Evolutionary conservation across 1,284 basidiomycete species (phyloP).

Genomic region (Cutaneotrichosporon dermatis): DNA sequence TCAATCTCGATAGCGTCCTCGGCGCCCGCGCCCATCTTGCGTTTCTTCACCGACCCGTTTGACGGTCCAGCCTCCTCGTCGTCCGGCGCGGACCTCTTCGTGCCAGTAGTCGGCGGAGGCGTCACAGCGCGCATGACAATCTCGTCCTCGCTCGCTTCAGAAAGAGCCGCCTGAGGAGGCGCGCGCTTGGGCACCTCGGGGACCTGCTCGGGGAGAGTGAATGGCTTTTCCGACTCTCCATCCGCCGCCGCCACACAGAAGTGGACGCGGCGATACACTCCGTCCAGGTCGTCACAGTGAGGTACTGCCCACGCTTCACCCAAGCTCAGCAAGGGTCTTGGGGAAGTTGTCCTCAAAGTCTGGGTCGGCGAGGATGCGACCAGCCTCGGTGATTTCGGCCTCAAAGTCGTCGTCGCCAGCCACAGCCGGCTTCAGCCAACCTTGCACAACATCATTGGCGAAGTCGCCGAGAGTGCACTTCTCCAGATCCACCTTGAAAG

Average conservation of each 20-base stretch:
- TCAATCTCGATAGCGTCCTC: slow-evolving; percentile 29
- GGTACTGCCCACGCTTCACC: slow-evolving; percentile 58
- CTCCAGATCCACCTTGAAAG: slow-evolving; percentile 64
- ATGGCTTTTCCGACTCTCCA: neutral
- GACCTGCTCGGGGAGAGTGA: slow-evolving; percentile 10
- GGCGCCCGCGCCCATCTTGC: slow-evolving; percentile 36
- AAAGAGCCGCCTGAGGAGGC: slow-evolving; percentile 2
- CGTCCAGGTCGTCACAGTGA: slow-evolving; percentile 72
- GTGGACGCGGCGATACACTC: slow-evolving; percentile 65
- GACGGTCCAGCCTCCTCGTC: slow-evolving; percentile 7
- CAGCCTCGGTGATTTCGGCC: slow-evolving; percentile 72
- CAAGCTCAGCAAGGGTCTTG: slow-evolving; percentile 45
- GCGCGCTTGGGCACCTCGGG: slow-evolving; percentile 16
- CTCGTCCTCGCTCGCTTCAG: slow-evolving; percentile 6
- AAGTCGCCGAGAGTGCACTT: slow-evolving; percentile 67
- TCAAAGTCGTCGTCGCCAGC: slow-evolving; percentile 64
- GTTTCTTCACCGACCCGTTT: slow-evolving; percentile 20
- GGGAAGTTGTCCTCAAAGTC: slow-evolving; percentile 46
- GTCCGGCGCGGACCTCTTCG: too few relatives aligned
- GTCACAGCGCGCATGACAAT: too few relatives aligned
- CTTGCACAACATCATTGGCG: slow-evolving; percentile 57
- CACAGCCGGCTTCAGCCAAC: slow-evolving; percentile 44
- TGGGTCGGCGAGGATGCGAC: slow-evolving; percentile 50
- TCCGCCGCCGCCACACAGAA: slow-evolving; percentile 65
- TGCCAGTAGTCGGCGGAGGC: too few relatives aligned